phyloP scores from a whole-genome alignment of 2,329 filamentous ascomycete species.

The Aspergillus jensenii region DNA sequence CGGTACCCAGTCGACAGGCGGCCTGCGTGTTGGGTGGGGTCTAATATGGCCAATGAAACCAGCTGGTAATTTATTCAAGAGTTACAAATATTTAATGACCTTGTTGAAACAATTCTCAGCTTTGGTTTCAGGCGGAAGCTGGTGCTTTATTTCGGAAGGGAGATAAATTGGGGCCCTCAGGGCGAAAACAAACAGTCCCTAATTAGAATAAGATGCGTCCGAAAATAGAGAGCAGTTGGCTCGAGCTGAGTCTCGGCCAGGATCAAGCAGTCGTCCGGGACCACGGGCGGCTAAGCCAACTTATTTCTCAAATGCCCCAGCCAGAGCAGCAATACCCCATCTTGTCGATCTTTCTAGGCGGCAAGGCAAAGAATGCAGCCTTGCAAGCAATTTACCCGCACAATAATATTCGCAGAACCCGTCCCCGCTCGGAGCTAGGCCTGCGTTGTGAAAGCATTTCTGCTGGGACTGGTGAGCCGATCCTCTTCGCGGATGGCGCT shows the following conservation, averaged over 20 bases:
- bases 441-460: slow-evolving; percentile 1
- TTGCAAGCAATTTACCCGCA: slow-evolving; percentile 3
- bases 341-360: slow-evolving; percentile 4
- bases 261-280: background rate
- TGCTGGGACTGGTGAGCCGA: background rate
- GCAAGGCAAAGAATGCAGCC: background rate
- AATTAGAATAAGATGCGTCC: background rate
- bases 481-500: slow-evolving; percentile 1
- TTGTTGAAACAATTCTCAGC: no score
- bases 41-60: no score
- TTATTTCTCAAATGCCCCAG: background rate
- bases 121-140: no score
- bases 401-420: slow-evolving; percentile 9
- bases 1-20: no score
- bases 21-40: no score
- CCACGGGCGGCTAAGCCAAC: background rate
- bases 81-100: no score
- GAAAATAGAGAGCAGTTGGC: no score
- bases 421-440: background rate
- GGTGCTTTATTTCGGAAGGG: no score
- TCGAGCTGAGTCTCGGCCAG: background rate
- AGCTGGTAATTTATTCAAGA: no score
- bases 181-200: no score
- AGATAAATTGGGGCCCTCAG: no score
- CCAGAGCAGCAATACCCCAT: background rate